Base-by-base conservation (phyloP, 2,329 filamentous ascomycete genomes). In the Diplodia scrobiculata region DNA sequence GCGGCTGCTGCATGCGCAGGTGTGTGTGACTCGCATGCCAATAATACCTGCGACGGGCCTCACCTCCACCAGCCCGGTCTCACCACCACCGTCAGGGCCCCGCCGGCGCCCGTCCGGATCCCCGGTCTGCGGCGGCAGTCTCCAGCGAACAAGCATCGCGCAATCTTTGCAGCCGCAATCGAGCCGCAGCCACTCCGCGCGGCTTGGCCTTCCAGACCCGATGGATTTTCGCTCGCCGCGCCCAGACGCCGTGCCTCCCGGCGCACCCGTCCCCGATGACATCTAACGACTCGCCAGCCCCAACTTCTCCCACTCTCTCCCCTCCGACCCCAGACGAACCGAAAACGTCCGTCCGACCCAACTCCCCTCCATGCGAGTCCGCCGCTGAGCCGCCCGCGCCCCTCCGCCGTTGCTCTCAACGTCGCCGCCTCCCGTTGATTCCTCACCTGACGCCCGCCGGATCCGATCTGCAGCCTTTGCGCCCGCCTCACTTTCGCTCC, bases 251-350 rank as follows among this genome's bases (percentile, higher is more conserved):
- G 60, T 63, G 60, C 60, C 60, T 53, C 60, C 60, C 60, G 48
- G 60, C 60, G 60, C 32, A 63, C 60, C 60, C 60, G 60, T 63
- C 60, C 21, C 59, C 60, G 47, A 63, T 63, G 60, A 63, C 60
- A 63, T 63, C 60, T 63, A 63, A 63, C 60, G 47, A 52, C 58
- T 34, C 19, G 9, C 58, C 58, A 60, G 58, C 58, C 58, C 58
- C 58, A 50, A 29, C 21, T n/a, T 19, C 58, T 50, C 58, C 41
- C 41, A 50, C 58, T 47, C 17, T 45, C 58, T 51, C 48, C 47
- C 60, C 48, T 41, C 48, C 62, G 51, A 53, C 13, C 54, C 25
- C 54, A 32, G 34, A 36, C 34, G 34, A 36, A 14, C 38, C 52
- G n/a, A 34, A 19, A 34, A 29, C 60, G 32, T 21, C 38, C 27